These are phyloP conservation scores for Populus pruinosa DNA, from an alignment of 345 rosid species.

Conservation along the genomic window DNA sequence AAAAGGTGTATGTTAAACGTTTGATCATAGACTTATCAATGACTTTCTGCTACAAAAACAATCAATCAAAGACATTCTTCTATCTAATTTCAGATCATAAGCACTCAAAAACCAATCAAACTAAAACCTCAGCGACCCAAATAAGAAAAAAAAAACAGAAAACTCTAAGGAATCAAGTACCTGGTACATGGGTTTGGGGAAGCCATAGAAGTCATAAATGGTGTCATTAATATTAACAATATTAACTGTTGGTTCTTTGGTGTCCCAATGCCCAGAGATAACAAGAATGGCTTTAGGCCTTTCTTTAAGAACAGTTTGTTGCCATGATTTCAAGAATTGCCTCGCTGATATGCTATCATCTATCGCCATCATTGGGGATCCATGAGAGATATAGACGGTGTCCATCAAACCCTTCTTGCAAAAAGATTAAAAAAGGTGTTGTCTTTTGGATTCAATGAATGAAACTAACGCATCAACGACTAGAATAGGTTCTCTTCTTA, in stretches of 20 bases:
- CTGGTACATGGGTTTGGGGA: slow-evolving; percentile 80
- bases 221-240: slow-evolving; percentile 51
- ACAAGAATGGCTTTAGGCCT: slow-evolving; percentile 68
- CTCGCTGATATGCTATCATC: slow-evolving; percentile 67
- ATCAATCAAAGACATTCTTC: too few species aligned
- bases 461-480: too few species aligned
- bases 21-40: too few species aligned
- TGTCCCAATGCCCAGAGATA: slow-evolving; percentile 93
- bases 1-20: too few species aligned
- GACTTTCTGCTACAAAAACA: too few species aligned
- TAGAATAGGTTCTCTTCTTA: too few species aligned
- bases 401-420: slow-evolving; percentile 22
- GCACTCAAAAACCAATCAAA: too few species aligned
- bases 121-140: too few species aligned
- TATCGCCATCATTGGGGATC: slow-evolving; percentile 71
- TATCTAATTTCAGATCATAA: too few species aligned
- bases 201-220: slow-evolving; percentile 73
- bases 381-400: slow-evolving; percentile 72
- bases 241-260: slow-evolving; percentile 59
- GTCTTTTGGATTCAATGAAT: neutral
- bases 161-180: slow-evolving; percentile 15
- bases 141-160: neutral
- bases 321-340: slow-evolving; percentile 70
- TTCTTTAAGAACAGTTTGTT: slow-evolving; percentile 22
- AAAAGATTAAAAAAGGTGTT: neutral